Percentiles rank a stretch among this genome's conserved stretches.
phyloP scores from a whole-genome alignment of 1,284 basidiomycete genomes.

The Cutaneotrichosporon spelunceum region DNA sequence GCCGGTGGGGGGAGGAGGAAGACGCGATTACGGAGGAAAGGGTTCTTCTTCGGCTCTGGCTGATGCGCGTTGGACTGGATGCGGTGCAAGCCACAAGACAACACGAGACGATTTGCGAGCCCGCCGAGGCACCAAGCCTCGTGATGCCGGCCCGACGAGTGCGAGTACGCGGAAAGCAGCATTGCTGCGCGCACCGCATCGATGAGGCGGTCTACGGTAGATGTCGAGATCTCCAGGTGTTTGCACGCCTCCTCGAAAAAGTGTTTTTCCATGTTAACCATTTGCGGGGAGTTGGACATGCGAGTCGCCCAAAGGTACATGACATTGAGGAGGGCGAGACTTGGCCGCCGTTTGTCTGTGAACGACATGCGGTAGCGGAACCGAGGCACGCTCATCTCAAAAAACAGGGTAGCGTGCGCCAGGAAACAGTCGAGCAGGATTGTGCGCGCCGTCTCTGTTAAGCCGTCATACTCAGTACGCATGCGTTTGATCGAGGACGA shows the following conservation, averaged over 20 bases:
- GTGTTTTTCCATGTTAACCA: slow-evolving; percentile 34
- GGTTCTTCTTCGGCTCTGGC: slow-evolving; percentile 26
- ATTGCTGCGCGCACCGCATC: slow-evolving; percentile 43
- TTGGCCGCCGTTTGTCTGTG: slow-evolving; percentile 38
- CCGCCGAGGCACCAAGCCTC: slow-evolving; percentile 45
- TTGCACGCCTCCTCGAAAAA: slow-evolving; percentile 39
- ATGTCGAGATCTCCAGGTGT: slow-evolving; percentile 37
- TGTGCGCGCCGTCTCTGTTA: slow-evolving; percentile 34
- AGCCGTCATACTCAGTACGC: slow-evolving; percentile 35
- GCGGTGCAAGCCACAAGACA: slow-evolving; percentile 45
- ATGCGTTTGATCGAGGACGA: slow-evolving; percentile 14
- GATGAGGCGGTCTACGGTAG: slow-evolving; percentile 41
- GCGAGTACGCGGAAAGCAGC: slow-evolving; percentile 41
- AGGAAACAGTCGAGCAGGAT: slow-evolving; percentile 42
- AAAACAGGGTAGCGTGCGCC: slow-evolving; percentile 40
- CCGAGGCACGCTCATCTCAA: slow-evolving; percentile 46
- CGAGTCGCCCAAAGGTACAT: slow-evolving; percentile 50
- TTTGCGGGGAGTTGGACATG: slow-evolving; percentile 38
- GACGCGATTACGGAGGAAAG: slow-evolving; percentile 35
- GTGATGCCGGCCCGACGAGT: slow-evolving; percentile 43
- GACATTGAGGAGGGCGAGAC: slow-evolving; percentile 42
- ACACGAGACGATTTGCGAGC: slow-evolving; percentile 34
- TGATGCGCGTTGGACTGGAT: slow-evolving; percentile 35
- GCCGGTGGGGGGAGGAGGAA: slow-evolving; percentile 42
- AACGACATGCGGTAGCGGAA: slow-evolving; percentile 45